Evolutionary conservation across 495 filamentous ascomycete species (phyloP), one percentile per base, ranked within the genome.

Genomic region (Astrocystis sublimbata): DNA sequence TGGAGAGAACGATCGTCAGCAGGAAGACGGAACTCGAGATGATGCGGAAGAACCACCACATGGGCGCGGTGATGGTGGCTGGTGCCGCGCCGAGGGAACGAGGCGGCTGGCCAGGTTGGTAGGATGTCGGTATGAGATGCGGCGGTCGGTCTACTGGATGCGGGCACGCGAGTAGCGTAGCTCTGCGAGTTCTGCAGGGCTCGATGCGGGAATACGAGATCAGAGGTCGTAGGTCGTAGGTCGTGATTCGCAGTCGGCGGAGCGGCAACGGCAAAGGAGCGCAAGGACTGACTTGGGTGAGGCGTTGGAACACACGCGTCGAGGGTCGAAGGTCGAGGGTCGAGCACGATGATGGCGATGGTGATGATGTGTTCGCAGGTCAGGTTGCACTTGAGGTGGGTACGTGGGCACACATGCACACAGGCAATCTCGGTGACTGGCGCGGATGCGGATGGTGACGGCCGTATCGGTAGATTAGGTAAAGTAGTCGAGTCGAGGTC

Each of bases 1-100:
- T 91, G 53, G 91, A 94, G 68, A 97, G 86, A 71, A 98, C 86
- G 72, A 93, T 92, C 74, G 89, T 87, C 74, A 89, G 80, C 65
- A 98, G 85, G 78, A 96, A 97, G 76, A 90, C 74, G 71, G 86
- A 82, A 75, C 88, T 88, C 70, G 88, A 90, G 65, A 88, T 73
- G 68, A 87, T 80, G 67, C 86, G 85, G 73, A 91, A 81, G 73
- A 91, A 79, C 88, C 88, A 90, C 88, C 74, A 89, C 79, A 82
- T 82, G 55, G 68, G 75, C 69, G 77, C 77, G 75, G 70, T 69
- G 45, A 57, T 70, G 58, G 62, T 70, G 71, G 72, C 70, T 71
- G 65, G 53, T 69, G 71, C 71, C 66, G 71, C 70, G 70, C 70
- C 68, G 60, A 66, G 46, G 45, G 57, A 72, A 63, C 70, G 68